Evolutionary conservation across 208 protist genomes (phyloP).

Genomic region (Leishmania aethiopica): DNA sequence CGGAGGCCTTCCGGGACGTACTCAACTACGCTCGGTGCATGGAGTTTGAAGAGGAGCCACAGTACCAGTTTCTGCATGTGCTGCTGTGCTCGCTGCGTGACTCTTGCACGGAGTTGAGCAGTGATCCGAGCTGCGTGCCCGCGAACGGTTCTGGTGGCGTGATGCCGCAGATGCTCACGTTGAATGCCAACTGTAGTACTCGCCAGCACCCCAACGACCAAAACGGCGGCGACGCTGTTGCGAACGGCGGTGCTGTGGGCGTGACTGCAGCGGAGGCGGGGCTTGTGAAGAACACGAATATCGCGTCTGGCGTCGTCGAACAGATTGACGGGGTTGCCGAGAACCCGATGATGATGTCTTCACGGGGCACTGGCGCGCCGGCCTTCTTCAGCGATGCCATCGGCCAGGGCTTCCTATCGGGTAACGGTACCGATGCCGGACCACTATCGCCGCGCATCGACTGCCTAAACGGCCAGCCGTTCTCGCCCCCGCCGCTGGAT

Average conservation of each 20-base stretch:
- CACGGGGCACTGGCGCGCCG: slow-evolving; percentile 9
- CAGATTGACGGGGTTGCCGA: slow-evolving; percentile 12
- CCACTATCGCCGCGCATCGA: slow-evolving; percentile 34
- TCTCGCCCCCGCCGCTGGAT: slow-evolving; percentile 1
- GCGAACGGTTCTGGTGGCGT: slow-evolving; percentile 11
- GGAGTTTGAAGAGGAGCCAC: slow-evolving; percentile 71
- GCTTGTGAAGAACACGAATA: slow-evolving; percentile 18
- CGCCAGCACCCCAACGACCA: not conserved
- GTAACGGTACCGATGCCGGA: slow-evolving; percentile 31
- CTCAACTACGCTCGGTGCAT: slow-evolving; percentile 69
- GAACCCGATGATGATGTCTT: slow-evolving; percentile 13
- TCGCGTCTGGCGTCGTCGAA: slow-evolving; percentile 4
- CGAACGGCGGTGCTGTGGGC: not conserved
- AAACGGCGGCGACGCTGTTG: not conserved
- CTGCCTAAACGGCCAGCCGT: slow-evolving; percentile 16
- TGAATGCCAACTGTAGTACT: not conserved
- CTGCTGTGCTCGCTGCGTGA: slow-evolving; percentile 50
- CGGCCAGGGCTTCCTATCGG: slow-evolving; percentile 41
- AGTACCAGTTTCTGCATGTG: slow-evolving; percentile 69
- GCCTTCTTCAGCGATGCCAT: slow-evolving; percentile 40
- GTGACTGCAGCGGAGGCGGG: not conserved
- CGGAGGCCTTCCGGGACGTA: slow-evolving; percentile 65
- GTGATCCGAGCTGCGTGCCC: not conserved
- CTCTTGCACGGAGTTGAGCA: slow-evolving; percentile 4
- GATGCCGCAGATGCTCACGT: slow-evolving; percentile 5